These are phyloP conservation scores for Pestalotiopsis sp. DNA, from an alignment of 2,329 filamentous ascomycete genomes.

Conservation along the genomic window DNA sequence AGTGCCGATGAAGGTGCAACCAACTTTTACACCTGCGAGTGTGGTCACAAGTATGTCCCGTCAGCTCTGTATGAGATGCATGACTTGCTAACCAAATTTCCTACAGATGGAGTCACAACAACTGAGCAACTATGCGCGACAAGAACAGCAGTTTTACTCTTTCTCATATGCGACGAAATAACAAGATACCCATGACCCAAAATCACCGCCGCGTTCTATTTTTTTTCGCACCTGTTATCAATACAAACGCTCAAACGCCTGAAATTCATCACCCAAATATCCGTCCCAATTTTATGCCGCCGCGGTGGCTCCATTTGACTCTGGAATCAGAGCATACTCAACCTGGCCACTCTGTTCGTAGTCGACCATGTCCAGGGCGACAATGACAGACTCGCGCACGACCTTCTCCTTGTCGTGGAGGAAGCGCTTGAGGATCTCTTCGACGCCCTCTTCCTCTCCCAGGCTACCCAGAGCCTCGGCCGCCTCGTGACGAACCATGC, in stretches of 20 bases:
- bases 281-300: slow-evolving; percentile 26
- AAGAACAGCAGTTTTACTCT: neutral
- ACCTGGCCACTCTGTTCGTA: slow-evolving; percentile 87
- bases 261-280: neutral
- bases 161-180: neutral
- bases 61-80: neutral
- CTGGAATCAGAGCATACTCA: slow-evolving; percentile 91
- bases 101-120: slow-evolving; percentile 40
- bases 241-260: slow-evolving; percentile 10
- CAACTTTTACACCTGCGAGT: slow-evolving; percentile 87
- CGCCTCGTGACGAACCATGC: slow-evolving; percentile 98
- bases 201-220: slow-evolving; percentile 6
- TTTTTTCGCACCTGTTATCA: slow-evolving; percentile 18
- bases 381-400: slow-evolving; percentile 90
- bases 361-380: slow-evolving; percentile 97
- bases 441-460: slow-evolving; percentile 90
- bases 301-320: slow-evolving; percentile 48
- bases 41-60: slow-evolving; percentile 73
- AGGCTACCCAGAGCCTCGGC: slow-evolving; percentile 94
- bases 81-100: slow-evolving; percentile 16
- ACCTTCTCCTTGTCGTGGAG: slow-evolving; percentile 90
- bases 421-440: slow-evolving; percentile 81
- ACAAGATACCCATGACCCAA: slow-evolving; percentile 3
- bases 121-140: slow-evolving; percentile 35
- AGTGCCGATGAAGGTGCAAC: slow-evolving; percentile 95